Base-by-base conservation (phyloP, 331 rosid species). In the Rhamnella rubrinervis region DNA sequence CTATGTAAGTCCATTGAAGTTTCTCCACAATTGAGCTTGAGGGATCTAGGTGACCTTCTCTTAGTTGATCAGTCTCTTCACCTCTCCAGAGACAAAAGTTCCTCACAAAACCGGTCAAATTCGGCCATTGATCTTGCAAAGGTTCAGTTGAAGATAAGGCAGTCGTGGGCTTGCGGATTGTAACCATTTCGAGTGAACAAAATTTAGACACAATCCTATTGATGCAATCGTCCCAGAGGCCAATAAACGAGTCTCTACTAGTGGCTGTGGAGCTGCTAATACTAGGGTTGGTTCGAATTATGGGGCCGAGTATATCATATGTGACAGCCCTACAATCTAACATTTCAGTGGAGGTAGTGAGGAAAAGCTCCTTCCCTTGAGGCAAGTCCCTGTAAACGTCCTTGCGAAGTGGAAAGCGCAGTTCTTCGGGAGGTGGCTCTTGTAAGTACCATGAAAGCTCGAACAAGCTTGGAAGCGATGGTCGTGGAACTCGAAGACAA, bases 201-300 rank as follows among this genome's bases (percentile, higher is more conserved):
- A 95, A 89, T 17, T 68, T 84, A 7, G 85, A 70, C 44, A 95
- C 75, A 2, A 88, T 16, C 50, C 89, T 67, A 50, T 91, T 95
- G 78, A 95, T 81, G 82, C 95, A 89, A 65, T 95, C 97, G 72
- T 95, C 98, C 98, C 98, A 95, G 6, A 91, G 79, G 57, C 83
- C 73, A 41, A 95, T 84, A 77, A 81, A 82, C 1, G 97, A 88
- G 37, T 95, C 98, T 47, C 96, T 76, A 52, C 82, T 62, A 0
- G 89, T 52, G 14, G 88, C 66, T 2, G 71, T 68, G 41, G 80
- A 38, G 9, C 35, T 9, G 8, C 68, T 63, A 59, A 77, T 68
- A 53, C 84, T 70, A 66, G 88, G 86, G 81, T 66, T 79, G 72
- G 65, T 50, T 41, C 97, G 80, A n/a, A 91, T 70, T 21, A 91